Base-by-base conservation (phyloP, 2,329 filamentous ascomycete species). In the Teratosphaeria zuluensis region DNA sequence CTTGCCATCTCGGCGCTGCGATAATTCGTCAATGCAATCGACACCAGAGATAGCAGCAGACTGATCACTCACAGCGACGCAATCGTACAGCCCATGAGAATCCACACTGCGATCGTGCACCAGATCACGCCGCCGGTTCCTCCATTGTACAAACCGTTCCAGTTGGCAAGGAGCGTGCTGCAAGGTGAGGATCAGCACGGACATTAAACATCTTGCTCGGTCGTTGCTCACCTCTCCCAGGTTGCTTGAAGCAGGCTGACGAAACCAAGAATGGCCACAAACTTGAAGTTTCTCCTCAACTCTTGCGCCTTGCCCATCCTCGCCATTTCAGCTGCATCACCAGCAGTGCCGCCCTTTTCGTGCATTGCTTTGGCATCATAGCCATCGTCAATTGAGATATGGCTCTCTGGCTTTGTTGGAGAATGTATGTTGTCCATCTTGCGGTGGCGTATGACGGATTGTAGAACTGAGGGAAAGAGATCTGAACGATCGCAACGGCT, bases 221-320 rank as follows among this genome's bases (percentile, higher is more conserved):
- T 42, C 12, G 16, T 31, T 8, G 11, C 52, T 53, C 11, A 14
- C 52, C 54, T 46, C 21, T 55, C 54, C 54, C 81, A 84, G 0
- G 81, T 81, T 54, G 77, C 76, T 64, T 81, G 76, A 38, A 81
- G 73, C 24, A 80, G 78, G 61, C 78, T 78, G n/a, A 77, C 76
- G 60, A 82, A 81, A 5, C 79, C 78, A 12, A 82, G 72, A 32
- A 80, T 81, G 3, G 62, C 52, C 7, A 55, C 63, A 64, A 78
- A 78, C 9, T 75, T 73, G 63, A 81, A 82, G 66, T 78, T 79
- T 42, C 54, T 55, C 30, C 76, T 74, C 60, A 81, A 71, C 53
- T 80, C 76, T 58, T 80, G 78, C 21, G 72, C 70, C 68, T 80
- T 81, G 46, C 79, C 79, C 74, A 81, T 72, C 19, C 78, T 75